Percentiles rank a stretch among this genome's conserved stretches.
These are phyloP conservation scores for Cadophora gregata DNA, from an alignment of 2,329 filamentous ascomycete species.

Conservation along the genomic window DNA sequence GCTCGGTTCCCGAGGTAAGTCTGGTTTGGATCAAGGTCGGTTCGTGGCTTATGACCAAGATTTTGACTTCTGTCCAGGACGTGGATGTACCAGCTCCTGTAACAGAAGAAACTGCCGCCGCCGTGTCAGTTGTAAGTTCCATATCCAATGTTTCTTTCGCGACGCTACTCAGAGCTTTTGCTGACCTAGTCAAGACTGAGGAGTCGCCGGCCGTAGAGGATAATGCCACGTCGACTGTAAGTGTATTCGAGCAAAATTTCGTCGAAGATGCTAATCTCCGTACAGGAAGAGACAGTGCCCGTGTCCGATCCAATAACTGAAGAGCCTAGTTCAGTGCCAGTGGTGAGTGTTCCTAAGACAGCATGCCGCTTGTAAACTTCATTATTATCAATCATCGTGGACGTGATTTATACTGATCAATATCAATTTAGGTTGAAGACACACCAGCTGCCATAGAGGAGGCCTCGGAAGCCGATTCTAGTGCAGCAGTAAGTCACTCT, in stretches of 20 bases:
- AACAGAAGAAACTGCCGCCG: not conserved
- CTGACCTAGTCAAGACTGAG: slow-evolving; percentile 9
- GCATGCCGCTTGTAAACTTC: not conserved
- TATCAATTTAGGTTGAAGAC: not conserved
- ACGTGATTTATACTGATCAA: not conserved
- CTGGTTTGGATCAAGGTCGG: not conserved
- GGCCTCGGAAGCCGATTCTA: not conserved
- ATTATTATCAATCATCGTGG: not conserved
- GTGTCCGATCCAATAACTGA: not conserved
- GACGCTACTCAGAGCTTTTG: too few species aligned
- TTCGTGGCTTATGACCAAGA: not conserved
- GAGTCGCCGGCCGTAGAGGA: slow-evolving; percentile 8
- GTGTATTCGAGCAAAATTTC: too few species aligned
- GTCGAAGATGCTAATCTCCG: not conserved
- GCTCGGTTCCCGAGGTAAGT: not conserved
- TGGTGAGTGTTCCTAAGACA: not conserved
- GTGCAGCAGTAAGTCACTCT: not conserved
- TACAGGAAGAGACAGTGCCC: not conserved
- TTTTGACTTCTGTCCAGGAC: not conserved
- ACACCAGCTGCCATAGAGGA: not conserved
- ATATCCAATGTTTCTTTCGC: too few species aligned
- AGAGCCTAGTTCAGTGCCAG: not conserved
- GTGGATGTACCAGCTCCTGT: not conserved
- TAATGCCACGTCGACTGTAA: not conserved
- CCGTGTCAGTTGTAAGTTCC: not conserved